Base-by-base conservation (phyloP, 768 basidiomycete genomes). In the Termitomyces sp. region DNA sequence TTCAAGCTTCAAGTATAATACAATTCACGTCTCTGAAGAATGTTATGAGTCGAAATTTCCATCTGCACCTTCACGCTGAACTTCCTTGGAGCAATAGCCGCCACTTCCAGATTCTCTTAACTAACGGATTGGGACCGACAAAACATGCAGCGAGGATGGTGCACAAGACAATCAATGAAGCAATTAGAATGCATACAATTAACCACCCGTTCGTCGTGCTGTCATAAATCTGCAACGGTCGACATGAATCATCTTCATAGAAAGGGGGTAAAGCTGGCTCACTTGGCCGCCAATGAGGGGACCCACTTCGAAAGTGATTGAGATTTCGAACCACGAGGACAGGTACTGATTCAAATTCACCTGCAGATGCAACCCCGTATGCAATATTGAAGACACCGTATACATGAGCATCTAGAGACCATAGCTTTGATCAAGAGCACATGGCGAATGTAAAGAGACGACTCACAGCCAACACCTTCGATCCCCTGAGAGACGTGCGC, bases 341-440 rank as follows among this genome's bases (percentile, higher is more conserved):
- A 38, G 50, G 14, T 40, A 16, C 18, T 30, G 35, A 56, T 13
- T 20, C 3, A 20, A 18, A 73, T 81, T 69, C 63, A 88, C 88
- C 66, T 49, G 82, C 72, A 36, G 84, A 79, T 33, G 87, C 89
- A 58, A 87, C 67, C 1, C 86, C 88, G 61, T 84, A 89, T 3
- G 82, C 83, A 12, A 91, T 66, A 71, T 90, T 92, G 67, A 89
- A 89, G 0, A 83, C 85, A 4, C 84, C 89, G 64, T 89, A 91
- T 3, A 88, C 78, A 65, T 91, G 88, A 0, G 81, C 89, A 70
- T 87, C 89, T 91, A 63, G 32, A 44, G 23, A 62, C 35, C n/a
- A 20, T 30, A 43, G 18, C 23, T 40, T 49, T 55, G 33, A 20
- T 43, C 18, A 1, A 36, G 41, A 3, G 5, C 36, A 36, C 10